phyloP scores from a whole-genome alignment of 169 alveolate genomes.

The Plasmodium fragile region DNA sequence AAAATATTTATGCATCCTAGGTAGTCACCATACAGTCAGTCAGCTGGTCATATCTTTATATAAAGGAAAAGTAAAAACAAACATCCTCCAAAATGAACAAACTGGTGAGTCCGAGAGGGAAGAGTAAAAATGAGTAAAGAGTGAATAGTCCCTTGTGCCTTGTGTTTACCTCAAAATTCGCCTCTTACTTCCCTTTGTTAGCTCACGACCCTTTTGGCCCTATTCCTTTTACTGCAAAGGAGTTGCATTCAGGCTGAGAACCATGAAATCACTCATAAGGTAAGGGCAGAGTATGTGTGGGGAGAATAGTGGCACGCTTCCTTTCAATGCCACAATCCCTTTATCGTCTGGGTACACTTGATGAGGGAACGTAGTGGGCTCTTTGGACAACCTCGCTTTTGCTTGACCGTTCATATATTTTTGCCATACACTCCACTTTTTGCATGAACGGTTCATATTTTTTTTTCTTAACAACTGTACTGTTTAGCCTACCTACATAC shows the following conservation, averaged over 20 bases:
- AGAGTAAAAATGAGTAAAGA: not conserved
- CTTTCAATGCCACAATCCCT: not conserved
- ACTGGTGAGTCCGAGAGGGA: conserved; percentile 15
- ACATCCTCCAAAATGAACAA: conserved; percentile 24
- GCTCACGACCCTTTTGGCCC: conserved; percentile 16
- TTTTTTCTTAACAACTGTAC: not conserved
- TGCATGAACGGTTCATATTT: not conserved
- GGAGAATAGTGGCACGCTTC: not conserved
- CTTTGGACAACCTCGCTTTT: not conserved
- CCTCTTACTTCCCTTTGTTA: not conserved
- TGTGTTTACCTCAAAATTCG: conserved; percentile 6
- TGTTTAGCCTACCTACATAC: not conserved
- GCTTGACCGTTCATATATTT: not conserved
- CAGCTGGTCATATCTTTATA: not conserved
- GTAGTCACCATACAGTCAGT: not conserved
- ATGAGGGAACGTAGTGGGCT: not conserved
- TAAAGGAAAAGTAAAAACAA: not conserved
- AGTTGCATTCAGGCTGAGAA: conserved; percentile 4
- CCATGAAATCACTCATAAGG: conserved; percentile 56
- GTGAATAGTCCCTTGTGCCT: not conserved
- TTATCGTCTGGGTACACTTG: not conserved
- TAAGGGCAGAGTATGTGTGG: not conserved
- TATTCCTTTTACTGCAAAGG: conserved; percentile 16
- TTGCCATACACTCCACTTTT: not conserved
- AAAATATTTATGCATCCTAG: not conserved